Conservation (phyloP, 768 basidiomycete genomes). For the Podaxis rugospora region DNA sequence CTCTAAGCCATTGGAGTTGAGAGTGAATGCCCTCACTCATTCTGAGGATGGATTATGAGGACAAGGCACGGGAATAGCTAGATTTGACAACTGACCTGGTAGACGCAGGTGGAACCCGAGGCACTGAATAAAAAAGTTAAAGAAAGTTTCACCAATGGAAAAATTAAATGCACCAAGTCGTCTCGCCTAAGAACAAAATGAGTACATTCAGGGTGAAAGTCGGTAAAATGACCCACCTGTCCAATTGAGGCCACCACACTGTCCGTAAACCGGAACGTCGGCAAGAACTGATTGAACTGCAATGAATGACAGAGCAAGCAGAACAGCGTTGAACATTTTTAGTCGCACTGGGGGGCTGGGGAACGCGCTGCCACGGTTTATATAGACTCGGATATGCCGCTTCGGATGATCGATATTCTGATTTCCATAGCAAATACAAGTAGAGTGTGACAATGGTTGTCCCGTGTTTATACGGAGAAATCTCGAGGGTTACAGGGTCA, state of each 20-base stretch:
- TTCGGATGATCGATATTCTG: not conserved
- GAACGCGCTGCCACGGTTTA: too few relatives aligned
- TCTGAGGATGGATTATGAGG: not conserved
- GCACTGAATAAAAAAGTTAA: not conserved
- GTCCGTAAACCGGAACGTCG: constrained; percentile 20
- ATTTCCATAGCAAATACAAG: not conserved
- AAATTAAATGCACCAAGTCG: not conserved
- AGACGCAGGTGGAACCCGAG: not conserved
- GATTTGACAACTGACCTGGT: not conserved
- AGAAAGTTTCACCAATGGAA: not conserved
- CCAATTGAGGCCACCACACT: constrained; percentile 20
- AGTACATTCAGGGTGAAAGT: not conserved
- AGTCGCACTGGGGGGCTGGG: not conserved
- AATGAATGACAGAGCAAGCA: not conserved
- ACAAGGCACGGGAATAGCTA: too few relatives aligned
- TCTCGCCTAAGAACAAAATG: not conserved
- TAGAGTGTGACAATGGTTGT: not conserved
- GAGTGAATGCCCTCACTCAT: not conserved
- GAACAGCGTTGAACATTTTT: not conserved
- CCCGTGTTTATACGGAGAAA: constrained; percentile 1
- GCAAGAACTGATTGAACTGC: constrained; percentile 12
- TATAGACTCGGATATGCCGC: not conserved
- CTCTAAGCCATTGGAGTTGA: not conserved
- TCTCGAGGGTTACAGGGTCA: not conserved
- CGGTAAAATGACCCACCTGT: constrained; percentile 14